Base-by-base conservation (phyloP, 768 basidiomycete genomes). In the Macrolepiota fuliginosa region DNA sequence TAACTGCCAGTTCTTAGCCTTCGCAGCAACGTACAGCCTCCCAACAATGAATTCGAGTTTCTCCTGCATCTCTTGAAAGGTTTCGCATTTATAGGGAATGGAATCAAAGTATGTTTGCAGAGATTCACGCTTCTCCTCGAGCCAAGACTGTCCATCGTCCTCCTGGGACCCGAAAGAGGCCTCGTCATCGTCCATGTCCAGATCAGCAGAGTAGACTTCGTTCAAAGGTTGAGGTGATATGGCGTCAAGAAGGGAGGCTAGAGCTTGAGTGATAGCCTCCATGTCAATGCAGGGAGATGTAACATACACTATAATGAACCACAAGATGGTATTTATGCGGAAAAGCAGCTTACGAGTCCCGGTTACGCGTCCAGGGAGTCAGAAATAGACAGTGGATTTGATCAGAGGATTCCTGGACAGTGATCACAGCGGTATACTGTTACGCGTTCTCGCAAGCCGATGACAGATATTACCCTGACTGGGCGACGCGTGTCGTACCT, bases 11-110 rank as follows among this genome's bases (percentile, higher is more conserved):
- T 90, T 88, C 76, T 85, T 86, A 53, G 87, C 77, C 70, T 86
- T 84, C n/a, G 86, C 88, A 64, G 88, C 89, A 24, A 91, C 76
- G 63, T 79, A 74, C 50, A 94, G 83, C 73, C 83, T 89, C 47
- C 82, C 79, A 10, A 92, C 79, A 65, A 94, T 91, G 53, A 79
- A 69, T 67, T 90, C 88, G 7, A 93, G 81, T 65, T 84, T 83
- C 29, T 74, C 70, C 56, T 88, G 83, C 90, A 94, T 93, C 56
- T 85, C 83, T 62, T 88, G 83, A 51, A 82, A 70, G 24, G 88
- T 76, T 70, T 93, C 91, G 72, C 86, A 86, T 67, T 85, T 73
- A 70, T 92, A 93, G 2, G 91, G 92, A 39, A 91, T 69, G 15
- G 87, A 80, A 68, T 83, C 78, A 63, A 90, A 76, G 73, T 91